A percentile compares a stretch with the other conserved stretches of the same genome.
Conservation (phyloP, 2,329 filamentous ascomycete species). For the Trichoderma brevicompactum region DNA sequence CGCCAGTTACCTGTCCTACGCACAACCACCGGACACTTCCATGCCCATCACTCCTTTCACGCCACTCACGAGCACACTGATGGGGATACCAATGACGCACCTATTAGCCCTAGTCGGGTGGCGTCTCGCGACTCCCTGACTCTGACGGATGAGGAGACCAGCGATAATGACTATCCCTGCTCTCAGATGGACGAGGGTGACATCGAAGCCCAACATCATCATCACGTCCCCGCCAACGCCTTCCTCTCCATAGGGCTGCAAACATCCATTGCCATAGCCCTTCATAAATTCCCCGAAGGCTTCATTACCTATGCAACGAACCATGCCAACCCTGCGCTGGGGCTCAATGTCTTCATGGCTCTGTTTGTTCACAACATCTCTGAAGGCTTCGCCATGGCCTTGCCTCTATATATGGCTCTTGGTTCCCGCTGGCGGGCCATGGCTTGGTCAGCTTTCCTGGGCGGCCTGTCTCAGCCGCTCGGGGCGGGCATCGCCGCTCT, state of each 20-base stretch:
- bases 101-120: constrained; percentile 44
- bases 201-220: constrained; percentile 71
- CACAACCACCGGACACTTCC: constrained; percentile 47
- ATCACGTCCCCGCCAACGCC: constrained; percentile 92
- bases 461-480: constrained; percentile 83
- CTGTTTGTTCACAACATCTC: constrained; percentile 98
- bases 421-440: constrained; percentile 81
- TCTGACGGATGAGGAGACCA: constrained; percentile 34
- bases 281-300: constrained; percentile 91
- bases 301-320: constrained; percentile 96
- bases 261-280: constrained; percentile 89
- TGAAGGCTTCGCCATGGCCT: constrained; percentile 91
- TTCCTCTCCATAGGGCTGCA: constrained; percentile 96
- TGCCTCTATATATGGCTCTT: constrained; percentile 91
- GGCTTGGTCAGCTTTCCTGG: constrained; percentile 79
- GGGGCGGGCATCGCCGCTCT: constrained; percentile 83
- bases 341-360: constrained; percentile 91
- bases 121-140: constrained; percentile 46
- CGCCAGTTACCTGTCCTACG: constrained; percentile 47
- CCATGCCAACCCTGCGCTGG: constrained; percentile 87
- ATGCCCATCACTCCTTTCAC: constrained; percentile 37
- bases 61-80: constrained; percentile 37
- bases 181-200: constrained; percentile 46
- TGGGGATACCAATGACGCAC: constrained; percentile 36
- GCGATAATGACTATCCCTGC: constrained; percentile 34